phyloP scores from a whole-genome alignment of 148 eudicot species.

The Cornus florida region DNA sequence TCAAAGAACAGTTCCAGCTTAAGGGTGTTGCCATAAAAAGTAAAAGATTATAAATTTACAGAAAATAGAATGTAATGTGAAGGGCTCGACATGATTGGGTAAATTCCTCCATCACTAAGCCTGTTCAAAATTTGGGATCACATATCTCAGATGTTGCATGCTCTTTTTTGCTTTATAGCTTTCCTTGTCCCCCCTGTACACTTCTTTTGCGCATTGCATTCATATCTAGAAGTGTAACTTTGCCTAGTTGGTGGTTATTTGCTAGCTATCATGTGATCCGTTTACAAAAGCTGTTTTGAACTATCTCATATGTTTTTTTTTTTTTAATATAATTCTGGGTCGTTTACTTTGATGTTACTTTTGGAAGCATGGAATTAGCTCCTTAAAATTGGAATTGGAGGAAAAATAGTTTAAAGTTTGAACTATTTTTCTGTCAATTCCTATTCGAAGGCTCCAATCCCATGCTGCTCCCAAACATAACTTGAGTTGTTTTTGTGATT shows the following conservation, averaged over 20 bases:
- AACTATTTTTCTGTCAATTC: too few relatives aligned
- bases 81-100: background rate
- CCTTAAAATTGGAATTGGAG: too few relatives aligned
- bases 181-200: background rate
- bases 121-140: background rate
- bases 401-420: too few relatives aligned
- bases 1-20: background rate
- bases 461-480: too few relatives aligned
- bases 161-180: background rate
- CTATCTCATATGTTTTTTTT: background rate
- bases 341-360: too few relatives aligned
- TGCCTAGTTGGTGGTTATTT: background rate
- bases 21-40: background rate
- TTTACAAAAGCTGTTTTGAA: background rate
- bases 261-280: background rate
- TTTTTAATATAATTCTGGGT: background rate
- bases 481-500: too few relatives aligned
- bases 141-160: background rate
- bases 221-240: background rate
- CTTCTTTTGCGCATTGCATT: background rate
- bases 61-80: background rate
- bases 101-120: background rate
- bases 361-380: too few relatives aligned
- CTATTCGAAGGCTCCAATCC: too few relatives aligned
- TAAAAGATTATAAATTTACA: too few relatives aligned